phyloP scores from a whole-genome alignment of 2,329 filamentous ascomycete genomes.

The Pezicula radicicola region DNA sequence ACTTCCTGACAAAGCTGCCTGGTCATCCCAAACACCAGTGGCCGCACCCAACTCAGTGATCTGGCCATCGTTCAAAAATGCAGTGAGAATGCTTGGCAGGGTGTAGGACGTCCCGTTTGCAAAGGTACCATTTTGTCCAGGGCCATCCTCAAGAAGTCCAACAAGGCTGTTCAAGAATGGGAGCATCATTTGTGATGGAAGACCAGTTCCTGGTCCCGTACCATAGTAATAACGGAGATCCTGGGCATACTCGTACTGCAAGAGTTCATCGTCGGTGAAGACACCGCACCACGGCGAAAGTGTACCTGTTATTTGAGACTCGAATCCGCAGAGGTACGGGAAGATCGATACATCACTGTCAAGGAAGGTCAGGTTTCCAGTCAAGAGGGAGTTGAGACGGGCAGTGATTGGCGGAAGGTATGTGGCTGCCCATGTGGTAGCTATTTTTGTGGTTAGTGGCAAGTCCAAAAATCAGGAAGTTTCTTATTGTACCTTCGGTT shows the following conservation, averaged over 20 bases:
- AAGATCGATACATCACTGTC: slow-evolving; percentile 53
- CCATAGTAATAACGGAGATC: slow-evolving; percentile 69
- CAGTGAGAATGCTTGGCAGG: slow-evolving; percentile 55
- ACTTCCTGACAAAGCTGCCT: slow-evolving; percentile 45
- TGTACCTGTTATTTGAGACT: slow-evolving; percentile 62
- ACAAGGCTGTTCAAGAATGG: slow-evolving; percentile 55
- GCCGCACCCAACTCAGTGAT: slow-evolving; percentile 58
- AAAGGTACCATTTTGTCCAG: slow-evolving; percentile 43
- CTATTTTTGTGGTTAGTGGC: slow-evolving; percentile 13
- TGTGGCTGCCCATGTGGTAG: slow-evolving; percentile 43
- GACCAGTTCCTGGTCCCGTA: slow-evolving; percentile 51
- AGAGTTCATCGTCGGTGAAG: slow-evolving; percentile 59
- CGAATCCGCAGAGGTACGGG: slow-evolving; percentile 69
- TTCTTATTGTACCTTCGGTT: slow-evolving; percentile 25
- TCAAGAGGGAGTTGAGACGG: slow-evolving; percentile 51
- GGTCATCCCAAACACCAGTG: slow-evolving; percentile 58
- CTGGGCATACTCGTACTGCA: slow-evolving; percentile 64
- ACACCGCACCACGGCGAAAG: slow-evolving; percentile 61
- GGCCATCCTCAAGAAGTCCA: slow-evolving; percentile 48
- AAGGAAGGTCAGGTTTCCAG: slow-evolving; percentile 52
- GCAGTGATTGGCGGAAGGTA: slow-evolving; percentile 51
- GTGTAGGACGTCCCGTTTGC: slow-evolving; percentile 43
- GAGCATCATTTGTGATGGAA: slow-evolving; percentile 57
- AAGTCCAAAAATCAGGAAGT: neutral
- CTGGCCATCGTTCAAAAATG: slow-evolving; percentile 66